Conservation (phyloP, 352 stramenopile species). For the Globisporangium paroecandrum region DNA sequence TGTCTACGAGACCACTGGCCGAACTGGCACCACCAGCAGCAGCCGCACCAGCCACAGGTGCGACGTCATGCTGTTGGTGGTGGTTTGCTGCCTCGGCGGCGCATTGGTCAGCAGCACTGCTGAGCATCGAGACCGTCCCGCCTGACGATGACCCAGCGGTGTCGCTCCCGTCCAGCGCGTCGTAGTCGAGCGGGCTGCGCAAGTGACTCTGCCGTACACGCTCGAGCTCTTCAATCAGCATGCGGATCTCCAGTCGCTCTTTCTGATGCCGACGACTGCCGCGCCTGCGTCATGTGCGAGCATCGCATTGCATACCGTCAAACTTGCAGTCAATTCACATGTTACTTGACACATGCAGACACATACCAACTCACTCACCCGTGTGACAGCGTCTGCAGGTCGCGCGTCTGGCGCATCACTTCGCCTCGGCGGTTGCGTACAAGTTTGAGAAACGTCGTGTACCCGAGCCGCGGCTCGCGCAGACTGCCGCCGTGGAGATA, state of each 20-base stretch:
- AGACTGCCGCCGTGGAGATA: slow-evolving; percentile 59
- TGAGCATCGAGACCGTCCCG: slow-evolving; percentile 7
- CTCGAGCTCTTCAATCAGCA: slow-evolving; percentile 56
- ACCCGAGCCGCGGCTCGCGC: slow-evolving; percentile 50
- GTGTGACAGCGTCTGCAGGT: slow-evolving; percentile 15
- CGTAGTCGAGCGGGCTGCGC: slow-evolving; percentile 22
- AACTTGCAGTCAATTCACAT: no score
- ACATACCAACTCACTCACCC: slow-evolving; percentile 15
- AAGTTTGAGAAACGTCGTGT: slow-evolving; percentile 63
- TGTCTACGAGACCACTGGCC: no score
- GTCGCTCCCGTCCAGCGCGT: slow-evolving; percentile 16
- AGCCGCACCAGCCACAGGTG: background rate
- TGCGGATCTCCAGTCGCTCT: slow-evolving; percentile 52
- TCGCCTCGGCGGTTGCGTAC: slow-evolving; percentile 64
- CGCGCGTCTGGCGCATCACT: slow-evolving; percentile 26
- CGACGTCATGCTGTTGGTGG: background rate
- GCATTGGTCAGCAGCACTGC: slow-evolving; percentile 22
- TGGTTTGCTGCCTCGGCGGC: slow-evolving; percentile 15
- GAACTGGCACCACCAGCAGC: background rate
- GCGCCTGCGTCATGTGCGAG: slow-evolving; percentile 4
- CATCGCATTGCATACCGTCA: no score
- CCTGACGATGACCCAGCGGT: background rate
- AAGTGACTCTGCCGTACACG: slow-evolving; percentile 33
- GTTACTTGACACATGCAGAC: background rate
- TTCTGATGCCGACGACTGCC: slow-evolving; percentile 31